Evolutionary conservation across 1,139 yeast species (phyloP).

Genomic region (Meyerozyma elateridarum): DNA sequence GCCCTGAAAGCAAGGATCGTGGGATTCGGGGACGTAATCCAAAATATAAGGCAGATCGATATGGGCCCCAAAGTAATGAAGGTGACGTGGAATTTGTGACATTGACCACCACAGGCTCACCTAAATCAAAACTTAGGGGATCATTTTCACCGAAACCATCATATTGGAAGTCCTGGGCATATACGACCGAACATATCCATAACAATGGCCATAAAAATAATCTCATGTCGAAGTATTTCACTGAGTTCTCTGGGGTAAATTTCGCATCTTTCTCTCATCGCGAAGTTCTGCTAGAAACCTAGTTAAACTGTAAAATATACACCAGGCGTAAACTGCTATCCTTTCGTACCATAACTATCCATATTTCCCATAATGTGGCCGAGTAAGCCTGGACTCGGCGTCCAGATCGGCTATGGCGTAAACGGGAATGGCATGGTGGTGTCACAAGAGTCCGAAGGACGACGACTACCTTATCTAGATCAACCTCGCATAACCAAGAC

Average conservation of each 20-base stretch:
- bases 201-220: no score
- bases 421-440: conserved; percentile 15
- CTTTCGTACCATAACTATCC: no score
- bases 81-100: conserved; percentile 26
- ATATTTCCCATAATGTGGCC: conserved; percentile 21
- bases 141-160: conserved; percentile 7
- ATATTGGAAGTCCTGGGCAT: no score
- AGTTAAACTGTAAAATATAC: conserved; percentile 9
- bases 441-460: not conserved
- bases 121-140: conserved; percentile 10
- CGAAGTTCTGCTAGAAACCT: no score
- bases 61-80: conserved; percentile 80
- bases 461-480: conserved; percentile 1
- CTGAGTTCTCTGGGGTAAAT: no score
- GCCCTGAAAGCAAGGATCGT: conserved; percentile 72
- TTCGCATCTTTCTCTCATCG: no score
- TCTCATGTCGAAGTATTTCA: no score
- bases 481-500: no score
- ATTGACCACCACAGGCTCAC: no score
- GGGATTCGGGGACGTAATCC: conserved; percentile 82
- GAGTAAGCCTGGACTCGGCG: conserved; percentile 18
- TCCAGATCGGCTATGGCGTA: conserved; percentile 22
- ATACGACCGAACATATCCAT: no score
- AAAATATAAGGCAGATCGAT: conserved; percentile 78
- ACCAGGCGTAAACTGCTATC: conserved; percentile 15